Conservation (phyloP, 2,329 filamentous ascomycete species). For the Colletotrichum magnum region DNA sequence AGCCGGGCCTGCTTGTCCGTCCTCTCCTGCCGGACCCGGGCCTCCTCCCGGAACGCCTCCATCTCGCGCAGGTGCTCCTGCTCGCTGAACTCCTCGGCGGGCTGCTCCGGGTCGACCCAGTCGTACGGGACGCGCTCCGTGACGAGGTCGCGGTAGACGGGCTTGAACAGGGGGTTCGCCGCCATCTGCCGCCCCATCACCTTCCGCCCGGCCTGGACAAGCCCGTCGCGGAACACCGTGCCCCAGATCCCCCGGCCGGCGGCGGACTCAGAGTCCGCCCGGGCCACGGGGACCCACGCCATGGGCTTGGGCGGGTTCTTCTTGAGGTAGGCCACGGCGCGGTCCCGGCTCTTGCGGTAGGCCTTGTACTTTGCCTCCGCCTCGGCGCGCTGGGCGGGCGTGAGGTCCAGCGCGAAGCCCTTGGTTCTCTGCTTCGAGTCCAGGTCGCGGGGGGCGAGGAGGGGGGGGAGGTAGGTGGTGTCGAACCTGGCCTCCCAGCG, state of each 20-base stretch:
- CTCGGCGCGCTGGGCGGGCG: conserved; percentile 16
- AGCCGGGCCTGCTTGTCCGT: conserved; percentile 22
- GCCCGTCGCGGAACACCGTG: conserved; percentile 12
- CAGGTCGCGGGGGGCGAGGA: not conserved
- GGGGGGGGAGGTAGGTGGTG: conserved; percentile 20
- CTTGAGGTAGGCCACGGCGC: conserved; percentile 34
- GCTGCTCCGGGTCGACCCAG: conserved; percentile 34
- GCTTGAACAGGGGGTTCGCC: conserved; percentile 31
- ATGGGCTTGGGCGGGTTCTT: conserved; percentile 33
- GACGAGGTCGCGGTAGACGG: conserved; percentile 35
- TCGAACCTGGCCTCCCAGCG: conserved; percentile 30
- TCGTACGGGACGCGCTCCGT: conserved; percentile 34
- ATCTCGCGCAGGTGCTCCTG: conserved; percentile 28
- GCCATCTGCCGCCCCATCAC: conserved; percentile 18
- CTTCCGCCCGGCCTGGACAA: conserved; percentile 20
- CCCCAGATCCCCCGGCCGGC: conserved; percentile 8
- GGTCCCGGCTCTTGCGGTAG: conserved; percentile 35
- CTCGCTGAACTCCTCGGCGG: conserved; percentile 10
- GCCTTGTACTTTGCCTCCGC: conserved; percentile 34
- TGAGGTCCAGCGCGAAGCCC: conserved; percentile 12
- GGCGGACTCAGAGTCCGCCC: not conserved
- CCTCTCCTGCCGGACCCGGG: conserved; percentile 25
- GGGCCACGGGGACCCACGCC: conserved; percentile 23
- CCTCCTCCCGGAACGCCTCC: conserved; percentile 32
- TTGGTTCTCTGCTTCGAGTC: not conserved